Conservation (phyloP, 2,329 filamentous ascomycete genomes). For the Stagonosporopsis cucurbitacearum region DNA sequence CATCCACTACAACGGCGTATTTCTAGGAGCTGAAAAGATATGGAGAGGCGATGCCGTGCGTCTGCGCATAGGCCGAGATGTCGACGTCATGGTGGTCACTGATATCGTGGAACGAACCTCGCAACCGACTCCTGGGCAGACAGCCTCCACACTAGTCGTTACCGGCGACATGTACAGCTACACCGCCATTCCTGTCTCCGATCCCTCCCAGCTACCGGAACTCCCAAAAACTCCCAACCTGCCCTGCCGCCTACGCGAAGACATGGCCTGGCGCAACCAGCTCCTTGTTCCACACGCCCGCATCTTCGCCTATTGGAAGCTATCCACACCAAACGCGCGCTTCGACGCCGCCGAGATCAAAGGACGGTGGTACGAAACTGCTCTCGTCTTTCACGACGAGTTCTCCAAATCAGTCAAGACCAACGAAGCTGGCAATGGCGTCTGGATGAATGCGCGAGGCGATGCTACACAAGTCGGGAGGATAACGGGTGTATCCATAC, state of each 20-base stretch:
- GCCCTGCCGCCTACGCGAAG: slow-evolving; percentile 59
- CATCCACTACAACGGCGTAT: slow-evolving; percentile 61
- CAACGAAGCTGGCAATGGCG: slow-evolving; percentile 52
- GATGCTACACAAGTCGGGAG: slow-evolving; percentile 44
- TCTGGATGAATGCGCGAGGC: slow-evolving; percentile 57
- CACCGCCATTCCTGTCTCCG: slow-evolving; percentile 40
- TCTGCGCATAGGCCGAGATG: slow-evolving; percentile 54
- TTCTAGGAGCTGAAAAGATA: slow-evolving; percentile 65
- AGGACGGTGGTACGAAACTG: slow-evolving; percentile 67
- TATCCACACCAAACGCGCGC: slow-evolving; percentile 42
- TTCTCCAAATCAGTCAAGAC: slow-evolving; percentile 45
- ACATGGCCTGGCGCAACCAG: slow-evolving; percentile 58
- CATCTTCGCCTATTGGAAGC: slow-evolving; percentile 53
- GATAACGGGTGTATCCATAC: slow-evolving; percentile 36
- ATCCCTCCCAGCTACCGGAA: slow-evolving; percentile 42
- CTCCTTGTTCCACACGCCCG: slow-evolving; percentile 49
- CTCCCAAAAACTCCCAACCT: slow-evolving; percentile 53
- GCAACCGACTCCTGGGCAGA: slow-evolving; percentile 19
- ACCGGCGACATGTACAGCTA: slow-evolving; percentile 62
- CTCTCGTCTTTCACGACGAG: slow-evolving; percentile 52
- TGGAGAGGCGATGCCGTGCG: slow-evolving; percentile 66
- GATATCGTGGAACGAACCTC: slow-evolving; percentile 52
- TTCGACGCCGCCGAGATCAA: slow-evolving; percentile 59
- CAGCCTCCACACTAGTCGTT: slow-evolving; percentile 48
- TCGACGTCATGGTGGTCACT: slow-evolving; percentile 58